Evolutionary conservation across 2,329 filamentous ascomycete species (phyloP).

Genomic region (Botrytis byssoidea): DNA sequence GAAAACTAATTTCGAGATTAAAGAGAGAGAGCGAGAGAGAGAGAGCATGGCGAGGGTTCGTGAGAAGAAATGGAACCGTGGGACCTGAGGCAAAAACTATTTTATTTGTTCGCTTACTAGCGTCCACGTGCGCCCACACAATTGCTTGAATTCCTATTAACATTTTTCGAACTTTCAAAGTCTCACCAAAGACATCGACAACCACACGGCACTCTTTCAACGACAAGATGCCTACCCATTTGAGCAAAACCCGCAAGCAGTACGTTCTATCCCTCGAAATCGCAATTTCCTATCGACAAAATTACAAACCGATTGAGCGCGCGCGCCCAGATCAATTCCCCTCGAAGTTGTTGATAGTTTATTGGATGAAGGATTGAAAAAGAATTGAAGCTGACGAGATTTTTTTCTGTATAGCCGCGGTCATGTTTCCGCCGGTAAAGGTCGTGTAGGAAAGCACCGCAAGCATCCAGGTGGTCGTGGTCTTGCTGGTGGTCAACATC

Average conservation of each 20-base stretch:
- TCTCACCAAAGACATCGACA: constrained; percentile 26
- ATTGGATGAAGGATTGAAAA: constrained; percentile 9
- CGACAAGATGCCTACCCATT: constrained; percentile 70
- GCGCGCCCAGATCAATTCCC: constrained; percentile 10
- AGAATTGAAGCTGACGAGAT: constrained; percentile 35
- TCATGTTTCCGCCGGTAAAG: constrained; percentile 97
- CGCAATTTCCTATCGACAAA: constrained; percentile 17
- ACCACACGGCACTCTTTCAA: constrained; percentile 35
- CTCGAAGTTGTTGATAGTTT: constrained; percentile 5
- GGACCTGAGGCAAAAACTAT: not conserved
- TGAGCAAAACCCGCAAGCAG: constrained; percentile 76
- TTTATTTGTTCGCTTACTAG: constrained; percentile 19
- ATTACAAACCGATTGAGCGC: constrained; percentile 15
- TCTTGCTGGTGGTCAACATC: constrained; percentile 98
- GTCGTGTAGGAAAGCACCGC: constrained; percentile 98
- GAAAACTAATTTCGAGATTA: not conserved
- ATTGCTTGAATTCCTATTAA: constrained; percentile 3
- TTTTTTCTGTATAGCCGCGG: constrained; percentile 66
- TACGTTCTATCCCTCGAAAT: constrained; percentile 47
- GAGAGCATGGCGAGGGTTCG: not conserved
- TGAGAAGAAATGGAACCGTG: not conserved
- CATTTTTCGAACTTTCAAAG: not conserved
- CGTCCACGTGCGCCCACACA: constrained; percentile 13
- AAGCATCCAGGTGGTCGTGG: constrained; percentile 83
- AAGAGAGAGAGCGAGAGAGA: too few species aligned